phyloP scores from a whole-genome alignment of 805 yeast genomes.

The Candida ipomoeae region DNA sequence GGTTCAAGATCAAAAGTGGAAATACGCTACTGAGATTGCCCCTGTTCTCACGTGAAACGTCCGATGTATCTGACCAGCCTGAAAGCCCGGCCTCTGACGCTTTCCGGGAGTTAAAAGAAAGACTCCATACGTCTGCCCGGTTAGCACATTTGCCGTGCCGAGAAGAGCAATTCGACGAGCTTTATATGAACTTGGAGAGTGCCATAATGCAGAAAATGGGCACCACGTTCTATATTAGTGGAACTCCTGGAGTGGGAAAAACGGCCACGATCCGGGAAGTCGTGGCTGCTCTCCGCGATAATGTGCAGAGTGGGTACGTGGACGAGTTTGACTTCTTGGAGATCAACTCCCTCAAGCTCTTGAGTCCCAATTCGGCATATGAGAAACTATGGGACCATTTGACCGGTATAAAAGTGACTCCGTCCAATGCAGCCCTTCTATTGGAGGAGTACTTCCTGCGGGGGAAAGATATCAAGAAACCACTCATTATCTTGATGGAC shows the following conservation, averaged over 20 bases:
- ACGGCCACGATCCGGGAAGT: slow-evolving; percentile 92
- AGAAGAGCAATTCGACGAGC: slow-evolving; percentile 71
- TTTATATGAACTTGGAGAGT: slow-evolving; percentile 64
- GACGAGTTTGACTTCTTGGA: slow-evolving; percentile 68
- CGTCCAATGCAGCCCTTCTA: slow-evolving; percentile 60
- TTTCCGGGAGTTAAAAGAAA: slow-evolving; percentile 36
- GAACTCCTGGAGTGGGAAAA: slow-evolving; percentile 98
- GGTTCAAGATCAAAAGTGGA: slow-evolving; percentile 25
- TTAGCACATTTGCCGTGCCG: slow-evolving; percentile 71
- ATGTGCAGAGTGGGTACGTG: slow-evolving; percentile 23
- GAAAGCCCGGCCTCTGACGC: slow-evolving; percentile 22
- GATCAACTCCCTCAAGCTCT: slow-evolving; percentile 83
- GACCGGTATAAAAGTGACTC: slow-evolving; percentile 51
- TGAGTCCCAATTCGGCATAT: slow-evolving; percentile 76
- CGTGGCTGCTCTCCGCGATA: slow-evolving; percentile 56
- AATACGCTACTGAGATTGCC: slow-evolving; percentile 18
- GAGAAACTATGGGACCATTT: slow-evolving; percentile 78
- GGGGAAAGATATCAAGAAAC: slow-evolving; percentile 26
- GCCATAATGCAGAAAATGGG: slow-evolving; percentile 72
- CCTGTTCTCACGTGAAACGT: slow-evolving; percentile 15
- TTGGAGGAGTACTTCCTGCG: slow-evolving; percentile 67
- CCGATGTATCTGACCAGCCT: background rate
- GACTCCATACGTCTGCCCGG: slow-evolving; percentile 43
- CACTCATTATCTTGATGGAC: slow-evolving; percentile 77
- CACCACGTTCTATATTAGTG: slow-evolving; percentile 84